Evolutionary conservation across 129 eudicot species (phyloP), one percentile per base, ranked within the genome.

Genomic region (Pseudognaphalium luteoalbum): DNA sequence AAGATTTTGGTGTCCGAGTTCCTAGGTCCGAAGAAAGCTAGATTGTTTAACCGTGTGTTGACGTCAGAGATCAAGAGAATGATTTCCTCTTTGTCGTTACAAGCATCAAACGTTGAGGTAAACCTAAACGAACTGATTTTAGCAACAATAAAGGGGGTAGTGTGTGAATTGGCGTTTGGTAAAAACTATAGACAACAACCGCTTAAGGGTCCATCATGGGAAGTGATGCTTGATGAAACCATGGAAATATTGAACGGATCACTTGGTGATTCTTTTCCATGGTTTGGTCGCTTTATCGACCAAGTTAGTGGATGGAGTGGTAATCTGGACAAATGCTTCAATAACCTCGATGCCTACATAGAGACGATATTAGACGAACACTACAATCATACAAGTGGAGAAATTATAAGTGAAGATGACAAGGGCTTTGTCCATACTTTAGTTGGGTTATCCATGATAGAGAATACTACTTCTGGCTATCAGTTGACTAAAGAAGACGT

Each of bases 141-240:
- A 2, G 35, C 67, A 17, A 1, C 7, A 3, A 28, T 54, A 0
- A 72, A 72, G 14, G 78, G 35, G 21, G 19, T 72, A 35, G 59
- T 56, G 25, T 79, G 69, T 20, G 65, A 66, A 66, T 69, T 66
- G 83, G 68, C 83, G 4, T 72, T 79, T 72, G 83, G 74, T 11
- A n/a, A n/a, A 0, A 39, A 65, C 28, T 65, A 79, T 19, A 72
- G 34, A 52, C 28, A 54, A 54, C 60, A 66, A 79, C 69, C 74
- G 19, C 20, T 28, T 0, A 54, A 52, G 7, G 78, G 83, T 12
- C 61, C 39, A 5, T 72, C 83, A 7, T 71, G 64, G 29, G 74
- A 79, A 10, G 73, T 64, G n/a, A 33, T 64, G 68, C 14, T 79
- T 34, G 73, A n/a, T 2, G 77, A 71, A 50, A 20, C 32, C 5